These are phyloP conservation scores for Adansonia rubrostipa DNA, from an alignment of 441 rosid genomes.

Conservation along the genomic window DNA sequence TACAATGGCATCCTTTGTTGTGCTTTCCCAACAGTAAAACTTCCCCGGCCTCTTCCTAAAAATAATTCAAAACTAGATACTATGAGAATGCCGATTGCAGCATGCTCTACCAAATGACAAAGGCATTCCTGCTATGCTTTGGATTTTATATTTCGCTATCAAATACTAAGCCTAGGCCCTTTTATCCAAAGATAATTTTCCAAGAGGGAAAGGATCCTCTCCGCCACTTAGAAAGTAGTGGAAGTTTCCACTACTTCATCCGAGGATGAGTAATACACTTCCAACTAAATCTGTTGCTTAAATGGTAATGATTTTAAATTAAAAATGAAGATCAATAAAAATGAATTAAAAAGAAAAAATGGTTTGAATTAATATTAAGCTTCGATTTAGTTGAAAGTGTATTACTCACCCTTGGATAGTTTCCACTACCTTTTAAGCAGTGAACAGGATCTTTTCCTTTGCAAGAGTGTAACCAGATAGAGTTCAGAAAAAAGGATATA, in stretches of 20 bases:
- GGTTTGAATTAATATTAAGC: neutral
- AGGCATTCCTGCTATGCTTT: neutral
- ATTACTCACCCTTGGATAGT: neutral
- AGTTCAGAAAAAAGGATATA: neutral
- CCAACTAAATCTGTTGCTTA: neutral
- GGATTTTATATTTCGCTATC: neutral
- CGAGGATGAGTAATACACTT: neutral
- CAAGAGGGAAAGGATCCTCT: constrained; percentile 4
- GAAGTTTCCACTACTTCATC: neutral
- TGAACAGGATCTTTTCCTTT: constrained; percentile 3
- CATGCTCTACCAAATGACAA: neutral
- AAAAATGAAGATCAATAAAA: neutral
- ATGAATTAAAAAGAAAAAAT: neutral
- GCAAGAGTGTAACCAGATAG: neutral
- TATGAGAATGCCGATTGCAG: neutral
- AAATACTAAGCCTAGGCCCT: neutral
- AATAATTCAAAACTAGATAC: constrained; percentile 21
- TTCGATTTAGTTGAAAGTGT: neutral
- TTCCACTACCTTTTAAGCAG: neutral
- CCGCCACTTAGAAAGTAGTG: neutral
- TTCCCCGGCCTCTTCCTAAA: constrained; percentile 73
- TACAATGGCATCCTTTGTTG: constrained; percentile 96
- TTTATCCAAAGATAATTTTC: neutral
- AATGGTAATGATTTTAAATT: neutral
- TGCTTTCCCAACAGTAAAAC: constrained; percentile 73